Base-by-base conservation (phyloP, 2,329 filamentous ascomycete genomes). In the Fusarium heterosporum region DNA sequence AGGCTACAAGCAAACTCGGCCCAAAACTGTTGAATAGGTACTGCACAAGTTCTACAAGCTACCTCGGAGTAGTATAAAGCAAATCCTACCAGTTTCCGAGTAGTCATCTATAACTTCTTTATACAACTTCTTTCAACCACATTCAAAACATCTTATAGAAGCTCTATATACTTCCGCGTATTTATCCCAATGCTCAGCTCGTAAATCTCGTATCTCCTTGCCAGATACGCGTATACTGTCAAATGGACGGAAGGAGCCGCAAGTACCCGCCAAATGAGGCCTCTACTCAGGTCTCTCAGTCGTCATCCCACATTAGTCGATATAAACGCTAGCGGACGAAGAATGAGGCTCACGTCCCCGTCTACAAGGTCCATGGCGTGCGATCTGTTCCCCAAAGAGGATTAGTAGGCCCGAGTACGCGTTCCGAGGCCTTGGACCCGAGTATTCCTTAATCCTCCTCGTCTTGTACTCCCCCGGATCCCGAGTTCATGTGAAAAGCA, bases 351-450 rank as follows among this genome's bases (percentile, higher is more conserved):
- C 34, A 36, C 16, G 34, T 5, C 34, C 16, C 34, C 34, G 10
- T 36, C 16, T n/a, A 36, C 34, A 16, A 36, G 34, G 34, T 36
- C n/a, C 3, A 22, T 36, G 34, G 16, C 34, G 29, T 29, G 8
- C 30, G 25, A 19, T 45, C 8, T 16, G 38, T 29, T 12, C 60
- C 55, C 11, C 13, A 26, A 22, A 6, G 2, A 42, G 55, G 14
- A 14, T 56, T 73, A 73, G 71, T 59, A 54, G 22, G 13, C 46
- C 46, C 69, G 71, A 73, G 58, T 53, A 71, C 69, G 69, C 71
- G 71, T 42, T 61, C 61, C 64, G 58, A 55, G 30, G 13, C 3
- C 4, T 14, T 22, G 19, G 55, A 55, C 64, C 48, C 71, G 71
- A 69, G 71, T 64, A 61, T 63, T 73, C 63, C 54, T 46, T 71